Evolutionary conservation across 2,329 filamentous ascomycete genomes (phyloP).

Genomic region (Exserohilum rostratum): DNA sequence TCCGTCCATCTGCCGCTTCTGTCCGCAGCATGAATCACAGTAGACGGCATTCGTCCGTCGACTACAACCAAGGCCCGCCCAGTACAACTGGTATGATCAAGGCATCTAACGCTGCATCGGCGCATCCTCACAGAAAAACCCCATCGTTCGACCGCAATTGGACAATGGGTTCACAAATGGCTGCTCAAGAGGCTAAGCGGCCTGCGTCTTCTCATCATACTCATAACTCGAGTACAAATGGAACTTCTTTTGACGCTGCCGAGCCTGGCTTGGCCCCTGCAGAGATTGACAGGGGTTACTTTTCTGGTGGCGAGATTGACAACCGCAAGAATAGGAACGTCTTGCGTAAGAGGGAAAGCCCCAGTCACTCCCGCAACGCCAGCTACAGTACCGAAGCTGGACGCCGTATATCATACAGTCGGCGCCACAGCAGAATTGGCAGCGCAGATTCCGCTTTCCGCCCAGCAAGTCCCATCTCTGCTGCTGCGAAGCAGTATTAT

Average conservation of each 20-base stretch:
- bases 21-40: constrained; percentile 83
- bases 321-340: constrained; percentile 73
- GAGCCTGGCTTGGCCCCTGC: constrained; percentile 36
- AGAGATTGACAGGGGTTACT: constrained; percentile 87
- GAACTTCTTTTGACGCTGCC: constrained; percentile 30
- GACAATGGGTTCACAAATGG: constrained; percentile 57
- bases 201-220: constrained; percentile 44
- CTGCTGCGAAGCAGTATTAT: constrained; percentile 72
- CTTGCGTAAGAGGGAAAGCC: constrained; percentile 72
- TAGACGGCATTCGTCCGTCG: constrained; percentile 85
- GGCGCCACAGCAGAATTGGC: constrained; percentile 74
- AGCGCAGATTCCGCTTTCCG: constrained; percentile 78
- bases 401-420: constrained; percentile 68
- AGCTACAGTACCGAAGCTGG: constrained; percentile 68
- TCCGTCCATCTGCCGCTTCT: constrained; percentile 77
- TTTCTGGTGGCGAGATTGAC: constrained; percentile 86
- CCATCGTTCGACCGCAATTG: constrained; percentile 65
- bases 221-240: constrained; percentile 40
- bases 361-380: constrained; percentile 69
- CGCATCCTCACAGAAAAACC: constrained; percentile 58
- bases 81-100: constrained; percentile 25
- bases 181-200: constrained; percentile 33
- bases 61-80: constrained; percentile 60
- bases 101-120: constrained; percentile 26
- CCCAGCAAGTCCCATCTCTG: constrained; percentile 57